These are phyloP conservation scores for Diplodia seriata DNA, from an alignment of 2,329 filamentous ascomycete genomes.

Conservation along the genomic window DNA sequence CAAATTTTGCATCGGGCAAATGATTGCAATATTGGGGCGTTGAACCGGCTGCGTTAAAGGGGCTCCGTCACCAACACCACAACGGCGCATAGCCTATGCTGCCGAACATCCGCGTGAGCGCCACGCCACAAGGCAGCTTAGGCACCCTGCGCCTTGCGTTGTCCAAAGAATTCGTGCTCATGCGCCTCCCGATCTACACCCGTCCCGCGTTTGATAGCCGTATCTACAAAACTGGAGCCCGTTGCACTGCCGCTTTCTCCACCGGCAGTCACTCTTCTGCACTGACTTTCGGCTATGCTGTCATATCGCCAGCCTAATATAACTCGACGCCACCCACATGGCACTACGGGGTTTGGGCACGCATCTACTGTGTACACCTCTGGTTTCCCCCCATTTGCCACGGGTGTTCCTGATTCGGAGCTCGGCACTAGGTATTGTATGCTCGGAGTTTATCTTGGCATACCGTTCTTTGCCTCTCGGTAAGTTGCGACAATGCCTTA, in stretches of 20 bases:
- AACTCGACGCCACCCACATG: background rate
- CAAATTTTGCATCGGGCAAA: conserved; percentile 13
- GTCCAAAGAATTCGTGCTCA: background rate
- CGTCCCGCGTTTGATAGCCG: conserved; percentile 14
- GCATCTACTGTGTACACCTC: too few species aligned
- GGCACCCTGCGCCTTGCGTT: conserved; percentile 6
- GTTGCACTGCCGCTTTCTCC: conserved; percentile 12
- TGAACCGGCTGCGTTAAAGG: conserved; percentile 4
- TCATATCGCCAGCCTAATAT: background rate
- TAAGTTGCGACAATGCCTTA: background rate
- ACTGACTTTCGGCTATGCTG: conserved; percentile 1
- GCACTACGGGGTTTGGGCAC: background rate
- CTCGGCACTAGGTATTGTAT: too few species aligned
- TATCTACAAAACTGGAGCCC: conserved; percentile 4
- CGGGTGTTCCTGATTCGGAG: too few species aligned
- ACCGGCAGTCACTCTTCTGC: background rate
- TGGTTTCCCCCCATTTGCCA: background rate
- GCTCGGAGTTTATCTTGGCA: too few species aligned
- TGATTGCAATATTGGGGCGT: conserved; percentile 15
- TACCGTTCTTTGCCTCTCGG: background rate
- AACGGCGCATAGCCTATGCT: conserved; percentile 1
- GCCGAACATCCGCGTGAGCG: conserved; percentile 16
- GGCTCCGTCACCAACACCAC: conserved; percentile 24
- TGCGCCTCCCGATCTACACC: conserved; percentile 17
- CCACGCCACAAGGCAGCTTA: conserved; percentile 20